These are phyloP conservation scores for Bocquillonia castaneifolia DNA, from an alignment of 441 rosid genomes.

Conservation along the genomic window DNA sequence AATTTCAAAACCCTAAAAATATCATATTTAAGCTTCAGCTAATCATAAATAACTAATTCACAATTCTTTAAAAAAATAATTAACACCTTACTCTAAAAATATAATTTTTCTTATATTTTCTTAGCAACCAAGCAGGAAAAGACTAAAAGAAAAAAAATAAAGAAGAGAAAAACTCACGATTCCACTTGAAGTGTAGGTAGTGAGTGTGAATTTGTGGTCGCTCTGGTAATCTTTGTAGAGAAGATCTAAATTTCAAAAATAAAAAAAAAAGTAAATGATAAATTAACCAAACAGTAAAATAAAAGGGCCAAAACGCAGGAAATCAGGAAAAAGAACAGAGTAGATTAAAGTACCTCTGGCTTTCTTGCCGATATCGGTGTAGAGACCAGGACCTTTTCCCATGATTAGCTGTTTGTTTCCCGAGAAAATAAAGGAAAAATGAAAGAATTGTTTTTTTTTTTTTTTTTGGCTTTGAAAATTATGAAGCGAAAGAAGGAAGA, in stretches of 20 bases:
- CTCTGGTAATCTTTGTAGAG: constrained; percentile 79
- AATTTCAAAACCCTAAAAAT: background rate
- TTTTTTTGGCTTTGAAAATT: too few relatives aligned
- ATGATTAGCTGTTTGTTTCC: constrained; percentile 31
- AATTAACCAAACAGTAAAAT: background rate
- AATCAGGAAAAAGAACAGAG: background rate
- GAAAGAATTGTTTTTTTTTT: background rate
- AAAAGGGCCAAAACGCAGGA: background rate
- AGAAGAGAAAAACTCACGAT: constrained; percentile 46
- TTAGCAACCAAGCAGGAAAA: background rate
- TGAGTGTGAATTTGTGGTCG: constrained; percentile 83
- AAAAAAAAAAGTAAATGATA: too few relatives aligned
- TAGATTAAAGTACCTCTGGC: constrained; percentile 53
- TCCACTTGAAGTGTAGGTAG: constrained; percentile 73
- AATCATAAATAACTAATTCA: background rate
- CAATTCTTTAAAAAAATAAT: background rate
- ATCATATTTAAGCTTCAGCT: too few relatives aligned
- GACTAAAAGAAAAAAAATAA: background rate
- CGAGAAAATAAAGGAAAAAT: constrained; percentile 20
- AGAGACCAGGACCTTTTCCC: constrained; percentile 97
- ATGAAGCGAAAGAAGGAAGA: too few relatives aligned
- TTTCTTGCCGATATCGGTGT: constrained; percentile 86
- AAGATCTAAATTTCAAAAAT: too few relatives aligned
- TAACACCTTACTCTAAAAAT: too few relatives aligned
- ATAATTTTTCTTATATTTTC: background rate